A percentile compares a stretch with the other conserved stretches of the same genome.
Conservation (phyloP, 2,329 filamentous ascomycete genomes). For the Scedosporium apiospermum region DNA sequence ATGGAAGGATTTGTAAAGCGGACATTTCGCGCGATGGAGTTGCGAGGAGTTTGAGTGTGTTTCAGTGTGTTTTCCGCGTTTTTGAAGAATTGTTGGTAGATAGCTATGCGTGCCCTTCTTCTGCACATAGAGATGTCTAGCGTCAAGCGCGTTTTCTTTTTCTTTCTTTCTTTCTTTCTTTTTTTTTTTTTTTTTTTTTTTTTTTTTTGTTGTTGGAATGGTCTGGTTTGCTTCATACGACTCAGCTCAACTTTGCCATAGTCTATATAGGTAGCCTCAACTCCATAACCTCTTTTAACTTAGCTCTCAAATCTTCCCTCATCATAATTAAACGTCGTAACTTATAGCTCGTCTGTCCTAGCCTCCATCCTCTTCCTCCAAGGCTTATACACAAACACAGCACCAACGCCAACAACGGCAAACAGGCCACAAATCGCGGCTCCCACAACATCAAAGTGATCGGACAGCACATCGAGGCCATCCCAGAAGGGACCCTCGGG, state of each 20-base stretch:
- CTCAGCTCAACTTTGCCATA: too few relatives aligned
- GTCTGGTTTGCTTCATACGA: too few relatives aligned
- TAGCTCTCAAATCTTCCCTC: too few relatives aligned
- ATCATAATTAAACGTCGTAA: too few relatives aligned
- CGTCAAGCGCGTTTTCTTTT: not conserved
- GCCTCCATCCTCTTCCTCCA: slow-evolving; percentile 51
- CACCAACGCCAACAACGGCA: slow-evolving; percentile 63
- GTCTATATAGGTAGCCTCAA: too few relatives aligned
- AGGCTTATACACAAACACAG: slow-evolving; percentile 66
- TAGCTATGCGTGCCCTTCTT: not conserved
- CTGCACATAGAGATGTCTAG: not conserved
- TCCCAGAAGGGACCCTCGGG: slow-evolving; percentile 81
- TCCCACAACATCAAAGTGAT: slow-evolving; percentile 79
- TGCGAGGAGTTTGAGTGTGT: too few relatives aligned
- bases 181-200: too few relatives aligned
- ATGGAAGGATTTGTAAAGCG: too few relatives aligned
- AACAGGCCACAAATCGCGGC: slow-evolving; percentile 82
- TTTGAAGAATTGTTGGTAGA: not conserved
- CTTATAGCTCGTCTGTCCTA: slow-evolving; percentile 3
- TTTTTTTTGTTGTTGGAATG: not conserved
- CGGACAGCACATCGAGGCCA: slow-evolving; percentile 64
- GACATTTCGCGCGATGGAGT: too few relatives aligned
- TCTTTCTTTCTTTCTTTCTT: not conserved
- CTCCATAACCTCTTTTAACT: too few relatives aligned
- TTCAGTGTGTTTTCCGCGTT: too few relatives aligned